phyloP scores from a whole-genome alignment of 2,329 filamentous ascomycete genomes.

The Cordyceps cateniannulata region DNA sequence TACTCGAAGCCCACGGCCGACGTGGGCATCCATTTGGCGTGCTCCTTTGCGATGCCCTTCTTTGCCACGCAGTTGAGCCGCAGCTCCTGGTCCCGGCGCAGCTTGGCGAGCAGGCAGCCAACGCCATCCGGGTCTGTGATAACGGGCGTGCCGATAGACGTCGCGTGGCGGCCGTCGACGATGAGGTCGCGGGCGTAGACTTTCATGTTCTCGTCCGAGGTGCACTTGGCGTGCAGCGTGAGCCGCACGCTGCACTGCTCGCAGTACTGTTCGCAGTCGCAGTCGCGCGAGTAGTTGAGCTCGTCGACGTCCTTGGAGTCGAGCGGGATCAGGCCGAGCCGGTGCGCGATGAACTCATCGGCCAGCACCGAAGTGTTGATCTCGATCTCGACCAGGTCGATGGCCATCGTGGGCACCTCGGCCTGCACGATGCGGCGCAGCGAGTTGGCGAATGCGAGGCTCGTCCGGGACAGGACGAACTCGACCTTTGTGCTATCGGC shows the following conservation, averaged over 20 bases:
- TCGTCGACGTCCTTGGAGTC: slow-evolving; percentile 76
- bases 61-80: slow-evolving; percentile 89
- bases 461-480: slow-evolving; percentile 84
- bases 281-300: slow-evolving; percentile 84
- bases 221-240: slow-evolving; percentile 78
- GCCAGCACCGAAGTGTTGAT: slow-evolving; percentile 92
- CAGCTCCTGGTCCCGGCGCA: slow-evolving; percentile 83
- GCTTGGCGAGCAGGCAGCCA: slow-evolving; percentile 82
- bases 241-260: slow-evolving; percentile 84
- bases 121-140: slow-evolving; percentile 76
- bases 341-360: slow-evolving; percentile 92
- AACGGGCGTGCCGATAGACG: slow-evolving; percentile 74
- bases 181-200: slow-evolving; percentile 88
- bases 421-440: slow-evolving; percentile 85
- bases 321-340: slow-evolving; percentile 83
- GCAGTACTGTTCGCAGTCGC: slow-evolving; percentile 94
- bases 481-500: slow-evolving; percentile 76
- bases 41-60: slow-evolving; percentile 98
- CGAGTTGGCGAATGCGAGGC: slow-evolving; percentile 88
- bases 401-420: slow-evolving; percentile 89
- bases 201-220: slow-evolving; percentile 80
- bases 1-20: slow-evolving; percentile 95
- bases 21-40: slow-evolving; percentile 95
- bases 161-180: slow-evolving; percentile 61
- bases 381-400: slow-evolving; percentile 90